Conservation (phyloP, 768 basidiomycete species). For the Termitomyces sp. region DNA sequence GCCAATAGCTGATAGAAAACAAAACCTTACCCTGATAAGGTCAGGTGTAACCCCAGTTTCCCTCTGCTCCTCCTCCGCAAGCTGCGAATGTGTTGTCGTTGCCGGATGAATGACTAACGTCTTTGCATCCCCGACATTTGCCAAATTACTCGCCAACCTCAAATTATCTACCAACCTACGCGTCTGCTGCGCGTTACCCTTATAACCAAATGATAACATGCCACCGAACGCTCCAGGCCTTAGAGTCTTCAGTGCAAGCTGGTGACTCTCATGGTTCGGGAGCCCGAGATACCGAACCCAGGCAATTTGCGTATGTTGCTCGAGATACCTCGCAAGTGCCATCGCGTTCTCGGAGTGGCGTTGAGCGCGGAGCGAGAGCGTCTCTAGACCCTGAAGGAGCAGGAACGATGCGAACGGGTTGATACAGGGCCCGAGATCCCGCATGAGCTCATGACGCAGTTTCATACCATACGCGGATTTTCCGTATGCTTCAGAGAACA, state of each 20-base stretch:
- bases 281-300: slow-evolving; percentile 84
- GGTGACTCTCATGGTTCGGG: slow-evolving; percentile 52
- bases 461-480: slow-evolving; percentile 58
- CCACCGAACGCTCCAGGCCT: slow-evolving; percentile 59
- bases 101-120: slow-evolving; percentile 78
- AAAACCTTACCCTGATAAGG: slow-evolving; percentile 55
- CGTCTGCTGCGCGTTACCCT: slow-evolving; percentile 48
- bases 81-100: slow-evolving; percentile 72
- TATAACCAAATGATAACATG: slow-evolving; percentile 73
- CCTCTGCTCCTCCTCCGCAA: slow-evolving; percentile 54
- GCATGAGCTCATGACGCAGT: slow-evolving; percentile 54
- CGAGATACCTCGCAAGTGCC: slow-evolving; percentile 57
- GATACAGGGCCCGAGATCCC: slow-evolving; percentile 61
- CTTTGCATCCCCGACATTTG: slow-evolving; percentile 75
- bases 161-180: slow-evolving; percentile 65
- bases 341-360: slow-evolving; percentile 72
- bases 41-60: slow-evolving; percentile 72
- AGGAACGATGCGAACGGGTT: slow-evolving; percentile 76
- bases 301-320: slow-evolving; percentile 55
- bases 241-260: slow-evolving; percentile 50
- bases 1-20: neutral
- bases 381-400: slow-evolving; percentile 76
- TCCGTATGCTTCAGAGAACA: slow-evolving; percentile 64
- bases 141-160: slow-evolving; percentile 66
- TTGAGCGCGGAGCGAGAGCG: slow-evolving; percentile 65